phyloP scores from a whole-genome alignment of 2,329 filamentous ascomycete species.

The Colletotrichum tropicale region DNA sequence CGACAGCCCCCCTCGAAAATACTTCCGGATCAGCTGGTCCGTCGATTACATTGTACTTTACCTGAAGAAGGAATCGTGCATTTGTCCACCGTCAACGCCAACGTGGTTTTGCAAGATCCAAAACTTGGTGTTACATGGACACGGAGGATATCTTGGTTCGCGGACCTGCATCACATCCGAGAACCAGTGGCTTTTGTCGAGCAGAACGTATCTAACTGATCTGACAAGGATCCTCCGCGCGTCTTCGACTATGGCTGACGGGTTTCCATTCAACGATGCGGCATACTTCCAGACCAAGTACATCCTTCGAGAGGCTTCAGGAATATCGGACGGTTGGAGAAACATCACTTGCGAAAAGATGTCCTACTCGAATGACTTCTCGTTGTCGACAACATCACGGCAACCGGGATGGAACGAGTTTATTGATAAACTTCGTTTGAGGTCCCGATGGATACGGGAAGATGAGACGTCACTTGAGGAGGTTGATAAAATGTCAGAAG shows the following conservation, averaged over 20 bases:
- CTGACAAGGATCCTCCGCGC: background rate
- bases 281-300: background rate
- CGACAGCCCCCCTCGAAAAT: background rate
- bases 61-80: background rate
- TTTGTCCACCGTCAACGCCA: background rate
- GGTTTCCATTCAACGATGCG: background rate
- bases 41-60: background rate
- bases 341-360: background rate
- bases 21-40: background rate
- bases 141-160: background rate
- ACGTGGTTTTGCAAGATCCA: background rate
- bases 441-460: background rate
- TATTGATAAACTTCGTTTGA: background rate
- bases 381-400: accelerated
- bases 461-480: background rate
- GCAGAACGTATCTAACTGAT: background rate
- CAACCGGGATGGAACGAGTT: background rate
- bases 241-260: background rate
- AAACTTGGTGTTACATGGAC: background rate
- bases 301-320: background rate
- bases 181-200: background rate
- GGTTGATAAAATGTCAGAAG: background rate
- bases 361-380: background rate
- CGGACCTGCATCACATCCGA: background rate
- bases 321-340: background rate